Base-by-base conservation (phyloP, 805 yeast genomes). In the Lipomyces kockii region DNA sequence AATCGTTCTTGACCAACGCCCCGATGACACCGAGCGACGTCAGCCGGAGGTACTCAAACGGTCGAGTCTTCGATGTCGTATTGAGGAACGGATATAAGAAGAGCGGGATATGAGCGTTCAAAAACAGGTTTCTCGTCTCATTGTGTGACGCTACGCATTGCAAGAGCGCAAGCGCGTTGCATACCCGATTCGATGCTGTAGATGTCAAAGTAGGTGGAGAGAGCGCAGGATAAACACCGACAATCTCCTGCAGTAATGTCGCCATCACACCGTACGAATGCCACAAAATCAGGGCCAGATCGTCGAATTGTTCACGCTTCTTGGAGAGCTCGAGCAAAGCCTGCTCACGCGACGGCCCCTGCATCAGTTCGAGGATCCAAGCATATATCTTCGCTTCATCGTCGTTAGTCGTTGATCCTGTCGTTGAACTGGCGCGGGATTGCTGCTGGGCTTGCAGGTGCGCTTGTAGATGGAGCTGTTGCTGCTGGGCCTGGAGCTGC, bases 111-210 rank as follows among this genome's bases (percentile, higher is more conserved):
- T 95, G 97, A 1, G 98, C 97, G 77, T 87, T 88, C 69, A 94
- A 81, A 73, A 94, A 94, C 64, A 90, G 83, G 37, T 86, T 87
- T 76, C 97, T 87, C 0, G 98, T 95, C 71, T 92, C 97, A 51
- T 89, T 87, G 77, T 95, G 97, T 1, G 97, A 90, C 2, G 99
- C 99, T 54, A 94, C 97, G 80, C 99, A 95, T 79, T 94, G 99
- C 71, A 94, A 83, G 59, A 95, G 84, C 8, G 97, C 98, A 74
- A 94, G 82, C 0, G 98, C 98, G 80, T 95, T 94, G 79, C 98
- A 94, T 9, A 94, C 98, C 64, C 98, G 83, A 77, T 93, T 94
- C 3, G 97, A 89, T 20, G 92, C 88, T n/a, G 91, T 85, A 17
- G 96, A 91, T 3, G 92, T 87, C 67, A 95, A 83, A 55, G 85